phyloP scores from a whole-genome alignment of 2,329 filamentous ascomycete species.

The Venturia oleaginea region DNA sequence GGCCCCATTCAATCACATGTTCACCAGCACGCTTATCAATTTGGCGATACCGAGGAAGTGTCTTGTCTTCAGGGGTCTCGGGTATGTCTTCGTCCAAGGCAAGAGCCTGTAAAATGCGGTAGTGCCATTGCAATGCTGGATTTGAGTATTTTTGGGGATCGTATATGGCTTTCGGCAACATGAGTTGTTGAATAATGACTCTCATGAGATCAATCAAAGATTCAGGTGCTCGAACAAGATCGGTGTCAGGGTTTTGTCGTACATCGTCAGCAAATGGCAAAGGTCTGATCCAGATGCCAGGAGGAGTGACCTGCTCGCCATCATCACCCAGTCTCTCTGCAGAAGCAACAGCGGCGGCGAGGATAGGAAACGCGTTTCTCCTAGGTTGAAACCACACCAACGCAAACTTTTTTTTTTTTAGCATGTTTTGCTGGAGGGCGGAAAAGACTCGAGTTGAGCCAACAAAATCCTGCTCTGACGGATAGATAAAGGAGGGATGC shows the following conservation, averaged over 20 bases:
- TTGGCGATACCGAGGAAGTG: conserved; percentile 72
- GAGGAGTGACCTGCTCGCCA: conserved; percentile 62
- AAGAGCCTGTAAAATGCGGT: conserved; percentile 82
- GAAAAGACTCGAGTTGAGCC: conserved; percentile 91
- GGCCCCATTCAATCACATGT: conserved; percentile 69
- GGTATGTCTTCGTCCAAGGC: conserved; percentile 88
- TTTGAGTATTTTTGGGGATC: conserved; percentile 86
- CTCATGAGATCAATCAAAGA: conserved; percentile 74
- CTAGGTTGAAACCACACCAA: conserved; percentile 86
- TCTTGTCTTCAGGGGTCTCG: conserved; percentile 64
- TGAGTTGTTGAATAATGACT: conserved; percentile 70
- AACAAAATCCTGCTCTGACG: conserved; percentile 79
- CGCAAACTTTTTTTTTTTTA: conserved; percentile 69
- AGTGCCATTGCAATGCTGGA: conserved; percentile 91
- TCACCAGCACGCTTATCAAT: conserved; percentile 82
- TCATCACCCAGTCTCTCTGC: conserved; percentile 53
- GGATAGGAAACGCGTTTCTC: conserved; percentile 65
- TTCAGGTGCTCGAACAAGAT: conserved; percentile 52
- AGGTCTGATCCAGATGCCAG: conserved; percentile 80
- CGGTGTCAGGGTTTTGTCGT: conserved; percentile 59
- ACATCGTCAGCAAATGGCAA: conserved; percentile 87
- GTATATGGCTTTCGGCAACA: conserved; percentile 77
- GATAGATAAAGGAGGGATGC: conserved; percentile 87
- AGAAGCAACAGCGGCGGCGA: conserved; percentile 76
- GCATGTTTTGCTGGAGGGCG: conserved; percentile 78